Evolutionary conservation across 441 rosid species (phyloP), one percentile per base, ranked within the genome.

Genomic region (Erodium trifolium): DNA sequence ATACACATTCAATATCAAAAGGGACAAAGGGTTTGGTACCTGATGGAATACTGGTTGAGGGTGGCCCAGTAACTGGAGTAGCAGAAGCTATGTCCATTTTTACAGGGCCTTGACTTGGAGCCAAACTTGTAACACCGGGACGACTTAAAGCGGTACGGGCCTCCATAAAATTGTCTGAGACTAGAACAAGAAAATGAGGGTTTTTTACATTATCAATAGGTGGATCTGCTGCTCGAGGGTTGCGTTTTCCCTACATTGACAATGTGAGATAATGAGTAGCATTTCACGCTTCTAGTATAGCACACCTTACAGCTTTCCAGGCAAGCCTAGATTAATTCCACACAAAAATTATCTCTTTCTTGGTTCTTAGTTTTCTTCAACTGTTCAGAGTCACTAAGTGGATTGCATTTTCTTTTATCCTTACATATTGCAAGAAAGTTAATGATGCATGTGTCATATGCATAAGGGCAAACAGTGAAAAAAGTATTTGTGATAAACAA

Each of bases 151-250:
- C 88, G 77, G 89, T 82, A 74, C 90, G 82, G 64, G 98, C 99
- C 84, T 92, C 99, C 85, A 88, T 78, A 82, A 94, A 94, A 73
- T 79, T 87, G 72, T 90, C 97, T 18, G 99, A 87, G 77, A 94
- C 86, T 53, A 94, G 80, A 73, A 88, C 84, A 78, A 94, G 98
- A 80, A 79, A 87, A 67, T 86, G 93, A 67, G 94, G 78, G 73
- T 87, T 92, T 83, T 87, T 90, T 67, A 70, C 76, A 64, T 77
- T 79, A 78, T 91, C 96, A 74, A 88, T 76, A 13, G 85, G 74
- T 75, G 90, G 85, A 82, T 94, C 99, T 19, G 78, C 81, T 66
- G 84, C 80, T 77, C 86, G 81, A 47, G 82, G 78, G 73, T 79
- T 87, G 80, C 83, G 85, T 77, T 92, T 94, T 76, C 84, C 99